Evolutionary conservation across 352 stramenopile species (phyloP).

Genomic region (Globisporangium ultimum): DNA sequence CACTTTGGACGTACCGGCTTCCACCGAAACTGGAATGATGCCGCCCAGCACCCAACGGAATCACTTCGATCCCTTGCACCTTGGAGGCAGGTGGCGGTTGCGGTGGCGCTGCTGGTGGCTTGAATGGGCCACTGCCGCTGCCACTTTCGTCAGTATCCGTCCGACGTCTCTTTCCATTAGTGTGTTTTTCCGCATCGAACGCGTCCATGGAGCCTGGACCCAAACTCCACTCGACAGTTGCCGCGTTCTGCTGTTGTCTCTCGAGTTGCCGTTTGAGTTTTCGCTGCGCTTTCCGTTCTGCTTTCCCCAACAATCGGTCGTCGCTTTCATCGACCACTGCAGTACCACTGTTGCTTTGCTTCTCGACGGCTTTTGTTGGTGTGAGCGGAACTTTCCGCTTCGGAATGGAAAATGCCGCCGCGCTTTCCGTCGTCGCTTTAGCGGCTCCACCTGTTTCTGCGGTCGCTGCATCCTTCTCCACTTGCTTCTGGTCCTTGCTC

Average conservation of each 20-base stretch:
- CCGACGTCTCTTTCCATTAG: constrained; percentile 20
- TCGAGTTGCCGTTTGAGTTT: constrained; percentile 12
- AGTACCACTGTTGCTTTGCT: background rate
- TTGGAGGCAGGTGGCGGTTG: constrained; percentile 2
- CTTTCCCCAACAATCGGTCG: background rate
- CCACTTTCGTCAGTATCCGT: constrained; percentile 13
- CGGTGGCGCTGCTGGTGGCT: background rate
- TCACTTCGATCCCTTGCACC: constrained; percentile 36
- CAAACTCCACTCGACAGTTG: constrained; percentile 1
- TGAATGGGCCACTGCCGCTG: background rate
- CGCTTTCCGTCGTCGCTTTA: constrained; percentile 3
- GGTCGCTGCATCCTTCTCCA: constrained; percentile 2
- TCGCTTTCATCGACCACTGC: too few species aligned
- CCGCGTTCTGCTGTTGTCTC: background rate
- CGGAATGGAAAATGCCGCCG: constrained; percentile 27
- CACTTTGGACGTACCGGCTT: constrained; percentile 66
- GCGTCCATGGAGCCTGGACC: background rate
- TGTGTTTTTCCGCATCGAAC: constrained; percentile 1
- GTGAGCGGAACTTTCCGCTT: constrained; percentile 21
- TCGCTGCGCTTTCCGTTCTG: constrained; percentile 3
- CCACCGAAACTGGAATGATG: constrained; percentile 26
- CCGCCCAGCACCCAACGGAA: constrained; percentile 38
- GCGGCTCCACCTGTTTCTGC: constrained; percentile 10
- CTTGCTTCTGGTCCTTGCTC: constrained; percentile 10
- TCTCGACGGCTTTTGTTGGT: constrained; percentile 3